phyloP scores from a whole-genome alignment of 345 rosid genomes.

The Hibiscus tridactylites region DNA sequence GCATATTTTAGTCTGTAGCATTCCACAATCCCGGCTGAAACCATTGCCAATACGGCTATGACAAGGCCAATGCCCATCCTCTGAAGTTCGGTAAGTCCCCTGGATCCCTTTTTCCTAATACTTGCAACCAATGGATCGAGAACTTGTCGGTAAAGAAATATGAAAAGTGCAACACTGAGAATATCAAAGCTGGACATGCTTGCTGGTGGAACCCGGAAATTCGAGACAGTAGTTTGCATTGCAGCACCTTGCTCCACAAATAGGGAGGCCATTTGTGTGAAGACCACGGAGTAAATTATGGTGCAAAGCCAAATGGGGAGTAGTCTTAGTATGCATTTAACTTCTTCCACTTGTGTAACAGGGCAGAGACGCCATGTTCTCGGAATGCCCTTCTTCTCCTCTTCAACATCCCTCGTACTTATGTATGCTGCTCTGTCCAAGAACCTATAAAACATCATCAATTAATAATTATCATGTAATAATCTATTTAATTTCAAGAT shows the following conservation, averaged over 20 bases:
- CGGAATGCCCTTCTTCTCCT: slow-evolving; percentile 42
- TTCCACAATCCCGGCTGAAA: slow-evolving; percentile 82
- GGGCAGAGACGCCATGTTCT: slow-evolving; percentile 84
- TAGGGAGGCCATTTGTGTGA: slow-evolving; percentile 98
- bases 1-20: slow-evolving; percentile 68
- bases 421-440: slow-evolving; percentile 85
- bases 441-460: slow-evolving; percentile 37
- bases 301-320: slow-evolving; percentile 99
- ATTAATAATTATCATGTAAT: not conserved
- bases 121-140: slow-evolving; percentile 60
- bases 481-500: not conserved
- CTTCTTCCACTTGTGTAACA: slow-evolving; percentile 93
- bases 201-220: slow-evolving; percentile 83
- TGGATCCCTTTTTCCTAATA: slow-evolving; percentile 37
- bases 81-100: slow-evolving; percentile 81
- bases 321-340: slow-evolving; percentile 85
- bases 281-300: slow-evolving; percentile 84
- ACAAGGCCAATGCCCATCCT: slow-evolving; percentile 95
- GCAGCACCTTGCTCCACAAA: slow-evolving; percentile 99
- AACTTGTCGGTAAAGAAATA: slow-evolving; percentile 73
- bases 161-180: slow-evolving; percentile 77
- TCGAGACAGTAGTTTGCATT: slow-evolving; percentile 67
- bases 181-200: slow-evolving; percentile 99
- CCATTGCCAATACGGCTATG: slow-evolving; percentile 79
- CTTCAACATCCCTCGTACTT: slow-evolving; percentile 51